Percentiles rank a stretch among this genome's conserved stretches.
phyloP scores from a whole-genome alignment of 495 filamentous ascomycete species.

The Ramalina intermedia region DNA sequence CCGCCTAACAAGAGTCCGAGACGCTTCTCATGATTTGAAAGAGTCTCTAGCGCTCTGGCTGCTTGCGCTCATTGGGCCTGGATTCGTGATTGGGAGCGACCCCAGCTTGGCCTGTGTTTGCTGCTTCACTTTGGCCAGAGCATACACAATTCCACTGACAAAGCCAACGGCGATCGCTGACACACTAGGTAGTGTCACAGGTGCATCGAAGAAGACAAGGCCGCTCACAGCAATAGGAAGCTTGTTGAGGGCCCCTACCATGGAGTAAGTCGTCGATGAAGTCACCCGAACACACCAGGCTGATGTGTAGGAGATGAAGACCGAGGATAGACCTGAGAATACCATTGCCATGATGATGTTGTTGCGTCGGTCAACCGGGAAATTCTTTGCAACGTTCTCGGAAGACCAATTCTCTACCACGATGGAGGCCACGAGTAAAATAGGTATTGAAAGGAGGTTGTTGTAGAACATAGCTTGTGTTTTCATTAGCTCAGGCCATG shows the following conservation, averaged over 20 bases:
- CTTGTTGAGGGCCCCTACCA: slow-evolving; percentile 98
- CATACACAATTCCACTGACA: slow-evolving; percentile 79
- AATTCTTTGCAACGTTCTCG: slow-evolving; percentile 72
- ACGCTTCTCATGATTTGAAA: slow-evolving; percentile 35
- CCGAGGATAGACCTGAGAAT: slow-evolving; percentile 80
- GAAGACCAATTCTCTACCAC: slow-evolving; percentile 85
- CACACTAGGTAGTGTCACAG: slow-evolving; percentile 82
- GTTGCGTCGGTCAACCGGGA: slow-evolving; percentile 63
- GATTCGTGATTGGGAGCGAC: slow-evolving; percentile 47
- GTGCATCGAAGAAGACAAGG: slow-evolving; percentile 86
- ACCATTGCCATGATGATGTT: slow-evolving; percentile 75
- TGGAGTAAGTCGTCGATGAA: slow-evolving; percentile 90
- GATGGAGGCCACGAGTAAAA: slow-evolving; percentile 70
- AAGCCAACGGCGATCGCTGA: slow-evolving; percentile 84
- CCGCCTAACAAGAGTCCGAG: no score
- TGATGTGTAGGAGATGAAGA: slow-evolving; percentile 97
- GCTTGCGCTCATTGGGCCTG: slow-evolving; percentile 72
- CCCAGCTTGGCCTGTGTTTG: slow-evolving; percentile 39
- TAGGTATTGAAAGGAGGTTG: slow-evolving; percentile 93
- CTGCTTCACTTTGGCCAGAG: slow-evolving; percentile 84
- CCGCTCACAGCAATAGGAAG: slow-evolving; percentile 85
- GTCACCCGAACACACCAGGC: slow-evolving; percentile 98
- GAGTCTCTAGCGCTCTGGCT: slow-evolving; percentile 82
- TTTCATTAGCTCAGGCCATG: neutral
- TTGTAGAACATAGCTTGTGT: slow-evolving; percentile 96